Evolutionary conservation across 495 filamentous ascomycete genomes (phyloP).

Genomic region (Penicillium taxi): DNA sequence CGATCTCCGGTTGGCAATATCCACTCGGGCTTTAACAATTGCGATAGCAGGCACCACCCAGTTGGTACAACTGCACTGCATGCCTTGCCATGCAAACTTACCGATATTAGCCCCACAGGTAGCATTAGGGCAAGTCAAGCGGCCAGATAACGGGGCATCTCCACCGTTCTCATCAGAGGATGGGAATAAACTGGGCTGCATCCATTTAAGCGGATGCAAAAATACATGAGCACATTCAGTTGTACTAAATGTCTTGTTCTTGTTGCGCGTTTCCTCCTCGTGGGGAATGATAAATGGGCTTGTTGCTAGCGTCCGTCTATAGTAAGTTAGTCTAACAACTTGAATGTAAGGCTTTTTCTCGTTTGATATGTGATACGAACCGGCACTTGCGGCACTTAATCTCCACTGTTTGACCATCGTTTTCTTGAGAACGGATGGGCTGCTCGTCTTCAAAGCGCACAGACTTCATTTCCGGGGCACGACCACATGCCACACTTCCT

Average conservation of each 20-base stretch:
- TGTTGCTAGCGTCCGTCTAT: constrained; percentile 55
- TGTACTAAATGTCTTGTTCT: constrained; percentile 11
- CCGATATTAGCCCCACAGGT: constrained; percentile 53
- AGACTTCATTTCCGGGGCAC: constrained; percentile 61
- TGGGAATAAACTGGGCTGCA: constrained; percentile 64
- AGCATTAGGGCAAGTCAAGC: constrained; percentile 3
- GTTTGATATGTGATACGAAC: constrained; percentile 21
- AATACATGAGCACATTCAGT: constrained; percentile 73
- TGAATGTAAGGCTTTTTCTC: constrained; percentile 20
- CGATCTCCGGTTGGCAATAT: constrained; percentile 41
- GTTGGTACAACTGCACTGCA: constrained; percentile 82
- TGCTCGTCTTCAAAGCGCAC: constrained; percentile 82
- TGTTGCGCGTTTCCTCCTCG: constrained; percentile 19
- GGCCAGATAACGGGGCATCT: constrained; percentile 6
- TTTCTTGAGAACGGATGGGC: constrained; percentile 13
- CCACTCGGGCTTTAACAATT: constrained; percentile 70
- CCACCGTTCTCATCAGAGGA: background rate
- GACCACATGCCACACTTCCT: constrained; percentile 58
- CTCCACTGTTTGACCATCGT: constrained; percentile 30
- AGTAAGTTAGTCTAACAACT: no score
- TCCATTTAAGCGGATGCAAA: constrained; percentile 87
- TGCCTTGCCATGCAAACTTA: constrained; percentile 90
- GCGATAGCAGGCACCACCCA: constrained; percentile 92
- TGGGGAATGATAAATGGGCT: constrained; percentile 55
- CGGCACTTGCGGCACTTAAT: constrained; percentile 61